Evolutionary conservation across 768 basidiomycete genomes (phyloP), one percentile per base, ranked within the genome.

Genomic region (Calocera viscosa): DNA sequence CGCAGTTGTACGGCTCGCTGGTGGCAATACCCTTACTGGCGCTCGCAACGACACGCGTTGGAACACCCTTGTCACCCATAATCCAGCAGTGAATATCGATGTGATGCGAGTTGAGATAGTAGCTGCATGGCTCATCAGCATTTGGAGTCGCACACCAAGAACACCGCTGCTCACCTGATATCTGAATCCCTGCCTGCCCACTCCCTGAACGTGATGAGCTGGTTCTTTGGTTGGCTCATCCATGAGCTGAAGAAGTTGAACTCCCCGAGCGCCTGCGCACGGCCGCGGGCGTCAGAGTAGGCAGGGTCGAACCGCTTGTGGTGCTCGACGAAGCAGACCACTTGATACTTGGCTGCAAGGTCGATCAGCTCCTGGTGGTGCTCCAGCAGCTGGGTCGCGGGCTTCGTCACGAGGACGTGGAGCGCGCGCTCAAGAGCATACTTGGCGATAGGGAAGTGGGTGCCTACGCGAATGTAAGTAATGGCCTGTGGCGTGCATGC

Each of bases 221-320:
- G 94, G 72, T 84, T 87, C 78, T 96, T 96, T 47, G 94, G 94
- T 76, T 95, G 94, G 73, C 90, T 92, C 94, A 96, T 96, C 91
- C 94, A 95, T 39, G 92, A 90, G 71, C 80, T 90, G 84, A 93
- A 95, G 77, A 92, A 95, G 78, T 94, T 95, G 79, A 94, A 92
- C 76, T 94, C 91, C 35, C 93, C 91, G 28, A 94, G 81, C 7
- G 82, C 77, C 30, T 81, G 82, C 32, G 88, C 88, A 65, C 88
- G 86, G 2, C 85, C 87, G 72, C 85, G 87, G 40, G 92, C 94
- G 74, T 96, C 93, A 72, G 88, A 89, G 79, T 96, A 95, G 14
- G 88, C 91, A 3, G 94, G 94, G 76, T 95, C 93, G 72, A 74
- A 85, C 87, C 90, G 84, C 75, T 92, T 93, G 78, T 93, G 91